phyloP scores from a whole-genome alignment of 1,284 basidiomycete species.

The Malassezia vespertilionis region DNA sequence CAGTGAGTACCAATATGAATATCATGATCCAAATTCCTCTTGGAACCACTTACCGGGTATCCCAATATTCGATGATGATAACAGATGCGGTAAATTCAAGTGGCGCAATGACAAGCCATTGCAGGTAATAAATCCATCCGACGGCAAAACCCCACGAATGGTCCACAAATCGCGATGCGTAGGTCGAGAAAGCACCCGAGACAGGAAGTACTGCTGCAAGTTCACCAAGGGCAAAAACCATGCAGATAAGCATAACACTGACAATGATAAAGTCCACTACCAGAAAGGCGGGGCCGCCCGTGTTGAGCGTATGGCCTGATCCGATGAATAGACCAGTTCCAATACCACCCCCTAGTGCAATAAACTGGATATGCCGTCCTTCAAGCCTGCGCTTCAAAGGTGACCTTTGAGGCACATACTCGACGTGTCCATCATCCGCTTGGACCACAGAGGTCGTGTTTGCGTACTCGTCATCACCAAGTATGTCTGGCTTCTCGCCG shows the following conservation, averaged over 20 bases:
- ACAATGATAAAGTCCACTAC: slow-evolving; percentile 42
- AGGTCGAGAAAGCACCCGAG: slow-evolving; percentile 35
- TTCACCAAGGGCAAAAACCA: slow-evolving; percentile 46
- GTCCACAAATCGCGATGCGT: slow-evolving; percentile 34
- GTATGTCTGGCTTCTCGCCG: slow-evolving; percentile 10
- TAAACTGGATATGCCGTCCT: slow-evolving; percentile 47
- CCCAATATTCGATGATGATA: slow-evolving; percentile 27
- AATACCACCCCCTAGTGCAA: slow-evolving; percentile 53
- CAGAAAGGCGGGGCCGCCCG: slow-evolving; percentile 51
- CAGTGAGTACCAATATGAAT: slow-evolving; percentile 29
- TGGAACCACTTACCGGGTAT: slow-evolving; percentile 23
- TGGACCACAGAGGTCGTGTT: slow-evolving; percentile 10
- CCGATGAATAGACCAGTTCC: slow-evolving; percentile 52
- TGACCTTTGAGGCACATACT: slow-evolving; percentile 12
- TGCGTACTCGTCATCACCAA: slow-evolving; percentile 13
- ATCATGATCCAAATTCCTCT: slow-evolving; percentile 33
- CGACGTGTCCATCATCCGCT: slow-evolving; percentile 9
- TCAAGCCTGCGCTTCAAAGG: slow-evolving; percentile 27
- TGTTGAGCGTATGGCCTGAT: slow-evolving; percentile 49
- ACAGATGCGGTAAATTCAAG: slow-evolving; percentile 38
- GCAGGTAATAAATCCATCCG: slow-evolving; percentile 58
- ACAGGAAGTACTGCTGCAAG: slow-evolving; percentile 31
- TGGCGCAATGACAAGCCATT: slow-evolving; percentile 42
- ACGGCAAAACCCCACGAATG: slow-evolving; percentile 43
- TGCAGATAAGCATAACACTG: slow-evolving; percentile 45